A percentile compares a stretch with the other conserved stretches of the same genome.
Conservation (phyloP, 2,329 filamentous ascomycete species). For the Paraphoma sp. region DNA sequence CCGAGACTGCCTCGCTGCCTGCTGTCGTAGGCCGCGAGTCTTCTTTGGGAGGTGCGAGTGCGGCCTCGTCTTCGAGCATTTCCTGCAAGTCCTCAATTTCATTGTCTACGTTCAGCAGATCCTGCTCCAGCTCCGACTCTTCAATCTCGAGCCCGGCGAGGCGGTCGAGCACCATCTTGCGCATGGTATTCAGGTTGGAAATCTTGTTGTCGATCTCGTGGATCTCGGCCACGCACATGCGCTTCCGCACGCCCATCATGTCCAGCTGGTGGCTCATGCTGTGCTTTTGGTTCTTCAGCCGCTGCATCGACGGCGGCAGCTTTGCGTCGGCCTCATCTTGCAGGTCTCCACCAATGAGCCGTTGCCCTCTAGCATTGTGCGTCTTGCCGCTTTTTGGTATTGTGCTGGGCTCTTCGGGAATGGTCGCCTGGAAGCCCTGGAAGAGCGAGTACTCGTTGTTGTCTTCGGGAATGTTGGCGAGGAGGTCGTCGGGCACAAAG, state of each 20-base stretch:
- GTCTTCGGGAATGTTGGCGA: slow-evolving; percentile 86
- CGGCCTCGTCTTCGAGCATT: slow-evolving; percentile 59
- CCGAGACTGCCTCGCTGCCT: slow-evolving; percentile 60
- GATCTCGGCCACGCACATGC: slow-evolving; percentile 97
- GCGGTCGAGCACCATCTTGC: slow-evolving; percentile 87
- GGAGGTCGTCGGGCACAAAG: slow-evolving; percentile 87
- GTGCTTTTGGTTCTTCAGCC: slow-evolving; percentile 80
- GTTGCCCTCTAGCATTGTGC: slow-evolving; percentile 75
- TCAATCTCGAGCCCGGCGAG: slow-evolving; percentile 88
- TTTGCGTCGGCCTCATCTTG: slow-evolving; percentile 57
- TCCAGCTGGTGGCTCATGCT: slow-evolving; percentile 84
- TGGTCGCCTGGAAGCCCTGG: slow-evolving; percentile 91
- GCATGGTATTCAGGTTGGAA: slow-evolving; percentile 89
- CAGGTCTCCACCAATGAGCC: slow-evolving; percentile 71
- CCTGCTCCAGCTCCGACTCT: slow-evolving; percentile 87
- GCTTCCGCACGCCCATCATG: slow-evolving; percentile 90
- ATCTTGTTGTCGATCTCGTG: slow-evolving; percentile 97
- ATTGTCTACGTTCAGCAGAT: slow-evolving; percentile 69
- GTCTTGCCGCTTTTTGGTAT: slow-evolving; percentile 62
- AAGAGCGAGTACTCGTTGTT: slow-evolving; percentile 91
- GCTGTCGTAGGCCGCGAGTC: slow-evolving; percentile 50
- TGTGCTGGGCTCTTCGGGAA: slow-evolving; percentile 69
- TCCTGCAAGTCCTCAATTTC: slow-evolving; percentile 69
- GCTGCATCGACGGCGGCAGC: slow-evolving; percentile 71
- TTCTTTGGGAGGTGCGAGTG: slow-evolving; percentile 51